Percentiles rank a stretch among this genome's conserved stretches.
These are phyloP conservation scores for Nicotiana undulata DNA, from an alignment of 257 asterid species.

Conservation along the genomic window DNA sequence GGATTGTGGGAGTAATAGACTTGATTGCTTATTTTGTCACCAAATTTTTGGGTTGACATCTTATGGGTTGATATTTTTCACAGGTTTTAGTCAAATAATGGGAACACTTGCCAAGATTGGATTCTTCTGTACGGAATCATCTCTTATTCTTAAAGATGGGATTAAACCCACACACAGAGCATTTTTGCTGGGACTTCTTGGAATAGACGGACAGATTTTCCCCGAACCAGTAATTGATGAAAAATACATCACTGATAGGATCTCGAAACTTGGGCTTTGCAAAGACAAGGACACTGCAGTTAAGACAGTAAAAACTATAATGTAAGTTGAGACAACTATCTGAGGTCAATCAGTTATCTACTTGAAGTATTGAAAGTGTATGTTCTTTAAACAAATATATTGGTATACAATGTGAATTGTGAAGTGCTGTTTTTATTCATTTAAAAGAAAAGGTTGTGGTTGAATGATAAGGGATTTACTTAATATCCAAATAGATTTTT, in stretches of 20 bases:
- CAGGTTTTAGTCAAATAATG: slow-evolving; percentile 91
- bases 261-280: slow-evolving; percentile 46
- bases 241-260: slow-evolving; percentile 49
- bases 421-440: not conserved
- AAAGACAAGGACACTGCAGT: slow-evolving; percentile 45
- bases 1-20: not conserved
- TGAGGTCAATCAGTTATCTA: not conserved
- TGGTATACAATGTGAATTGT: not conserved
- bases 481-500: slow-evolving; percentile 38
- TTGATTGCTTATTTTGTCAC: not conserved
- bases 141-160: slow-evolving; percentile 31
- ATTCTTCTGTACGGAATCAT: slow-evolving; percentile 53
- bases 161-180: slow-evolving; percentile 39
- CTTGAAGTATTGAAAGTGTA: not conserved
- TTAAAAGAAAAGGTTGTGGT: not conserved
- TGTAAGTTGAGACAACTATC: slow-evolving; percentile 37
- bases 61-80: slow-evolving; percentile 3
- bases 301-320: slow-evolving; percentile 69
- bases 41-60: not conserved
- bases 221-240: slow-evolving; percentile 33
- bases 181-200: slow-evolving; percentile 44
- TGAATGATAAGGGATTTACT: not conserved
- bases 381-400: not conserved
- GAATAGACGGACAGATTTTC: slow-evolving; percentile 10
- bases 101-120: slow-evolving; percentile 78